Conservation (phyloP, 2,329 filamentous ascomycete species). For the Exophiala calicioides region DNA sequence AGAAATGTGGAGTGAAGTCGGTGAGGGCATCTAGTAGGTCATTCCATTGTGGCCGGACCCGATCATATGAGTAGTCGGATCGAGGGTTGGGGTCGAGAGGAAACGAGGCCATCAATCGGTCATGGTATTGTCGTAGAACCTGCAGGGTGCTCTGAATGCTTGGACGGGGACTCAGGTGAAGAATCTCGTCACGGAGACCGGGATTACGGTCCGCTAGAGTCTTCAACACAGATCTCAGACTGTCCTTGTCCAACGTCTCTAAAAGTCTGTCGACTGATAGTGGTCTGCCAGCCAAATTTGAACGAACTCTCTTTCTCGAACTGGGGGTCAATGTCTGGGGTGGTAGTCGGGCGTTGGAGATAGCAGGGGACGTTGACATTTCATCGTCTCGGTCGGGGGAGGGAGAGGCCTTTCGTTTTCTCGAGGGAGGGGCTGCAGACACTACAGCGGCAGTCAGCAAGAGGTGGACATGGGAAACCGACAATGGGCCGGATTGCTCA, state of each 20-base stretch:
- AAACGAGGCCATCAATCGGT: constrained; percentile 73
- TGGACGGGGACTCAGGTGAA: constrained; percentile 80
- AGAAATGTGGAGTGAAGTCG: constrained; percentile 93
- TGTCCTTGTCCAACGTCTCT: constrained; percentile 84
- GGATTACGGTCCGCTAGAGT: constrained; percentile 89
- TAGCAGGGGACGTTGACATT: constrained; percentile 85
- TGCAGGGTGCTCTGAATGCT: constrained; percentile 77
- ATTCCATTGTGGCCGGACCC: constrained; percentile 77
- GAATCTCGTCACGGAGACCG: constrained; percentile 80
- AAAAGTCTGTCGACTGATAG: constrained; percentile 75
- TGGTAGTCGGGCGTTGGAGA: constrained; percentile 74
- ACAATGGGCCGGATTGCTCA: constrained; percentile 45
- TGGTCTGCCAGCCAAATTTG: constrained; percentile 68
- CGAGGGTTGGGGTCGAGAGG: constrained; percentile 81
- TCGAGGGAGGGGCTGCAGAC: constrained; percentile 42
- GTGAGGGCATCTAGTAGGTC: constrained; percentile 84
- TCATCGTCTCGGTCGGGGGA: constrained; percentile 55
- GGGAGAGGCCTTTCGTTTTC: constrained; percentile 77
- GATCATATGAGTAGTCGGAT: constrained; percentile 92
- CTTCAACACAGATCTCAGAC: constrained; percentile 82
- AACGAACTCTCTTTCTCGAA: constrained; percentile 67
- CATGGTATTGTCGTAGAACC: constrained; percentile 80
- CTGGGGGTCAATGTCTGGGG: constrained; percentile 67
- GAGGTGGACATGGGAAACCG: constrained; percentile 1
- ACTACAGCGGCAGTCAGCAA: constrained; percentile 21